A percentile compares a stretch with the other conserved stretches of the same genome.
Conservation (phyloP, 2,329 filamentous ascomycete genomes). For the Xylaria sp. region DNA sequence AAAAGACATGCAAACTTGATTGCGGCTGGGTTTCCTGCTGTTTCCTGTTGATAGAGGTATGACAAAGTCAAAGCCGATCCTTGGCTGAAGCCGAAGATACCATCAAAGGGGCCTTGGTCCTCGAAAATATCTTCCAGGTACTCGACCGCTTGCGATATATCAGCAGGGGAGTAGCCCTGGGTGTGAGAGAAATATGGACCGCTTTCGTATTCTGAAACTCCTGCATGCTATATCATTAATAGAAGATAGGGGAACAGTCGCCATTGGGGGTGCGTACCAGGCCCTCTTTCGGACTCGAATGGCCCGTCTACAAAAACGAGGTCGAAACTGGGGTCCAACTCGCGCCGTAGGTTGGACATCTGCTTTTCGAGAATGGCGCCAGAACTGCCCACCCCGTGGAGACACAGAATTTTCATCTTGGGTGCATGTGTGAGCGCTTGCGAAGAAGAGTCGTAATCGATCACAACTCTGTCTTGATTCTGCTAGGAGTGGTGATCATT, state of each 20-base stretch:
- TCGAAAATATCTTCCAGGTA: neutral
- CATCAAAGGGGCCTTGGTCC: neutral
- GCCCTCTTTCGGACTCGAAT: neutral
- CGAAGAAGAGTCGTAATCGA: neutral
- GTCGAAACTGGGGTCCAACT: neutral
- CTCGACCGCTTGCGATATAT: neutral
- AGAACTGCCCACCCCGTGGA: neutral
- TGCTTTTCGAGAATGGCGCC: slow-evolving; percentile 1
- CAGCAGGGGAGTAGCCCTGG: neutral
- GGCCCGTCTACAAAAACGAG: neutral
- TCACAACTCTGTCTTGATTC: neutral
- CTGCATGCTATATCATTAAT: neutral
- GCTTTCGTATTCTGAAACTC: neutral
- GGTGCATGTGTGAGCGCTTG: neutral
- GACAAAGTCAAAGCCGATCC: neutral
- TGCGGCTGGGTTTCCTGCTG: neutral
- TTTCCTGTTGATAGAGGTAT: neutral
- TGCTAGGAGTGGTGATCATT: neutral
- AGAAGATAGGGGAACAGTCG: neutral
- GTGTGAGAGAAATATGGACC: neutral
- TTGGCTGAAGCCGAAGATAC: neutral
- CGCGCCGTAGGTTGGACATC: neutral
- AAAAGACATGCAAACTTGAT: slow-evolving; percentile 3
- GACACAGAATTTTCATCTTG: slow-evolving; percentile 3
- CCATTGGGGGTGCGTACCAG: neutral